These are phyloP conservation scores for Colletotrichum sp. DNA, from an alignment of 2,329 filamentous ascomycete genomes.

Conservation along the genomic window DNA sequence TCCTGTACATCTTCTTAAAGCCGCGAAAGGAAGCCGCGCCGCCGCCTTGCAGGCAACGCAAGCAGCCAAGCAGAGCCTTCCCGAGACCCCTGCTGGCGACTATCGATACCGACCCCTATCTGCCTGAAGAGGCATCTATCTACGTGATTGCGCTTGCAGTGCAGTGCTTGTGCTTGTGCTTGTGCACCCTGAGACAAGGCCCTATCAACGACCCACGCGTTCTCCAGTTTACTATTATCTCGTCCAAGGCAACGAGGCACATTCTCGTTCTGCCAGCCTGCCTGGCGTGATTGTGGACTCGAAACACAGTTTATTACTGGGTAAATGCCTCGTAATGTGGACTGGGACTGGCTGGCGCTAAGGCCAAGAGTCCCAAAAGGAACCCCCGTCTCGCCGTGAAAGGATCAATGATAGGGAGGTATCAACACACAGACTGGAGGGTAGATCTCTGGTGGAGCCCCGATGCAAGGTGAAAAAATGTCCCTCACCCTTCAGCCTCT, in stretches of 20 bases:
- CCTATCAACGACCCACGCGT: conserved; percentile 18
- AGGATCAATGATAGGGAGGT: background rate
- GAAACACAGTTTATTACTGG: background rate
- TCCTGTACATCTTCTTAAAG: background rate
- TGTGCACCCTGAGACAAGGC: conserved; percentile 12
- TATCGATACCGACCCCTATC: conserved; percentile 10
- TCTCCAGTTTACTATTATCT: conserved; percentile 20
- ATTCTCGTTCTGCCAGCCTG: background rate
- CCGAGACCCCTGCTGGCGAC: conserved; percentile 3
- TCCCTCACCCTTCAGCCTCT: conserved; percentile 1
- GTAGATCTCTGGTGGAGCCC: conserved; percentile 6
- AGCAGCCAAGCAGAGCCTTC: background rate
- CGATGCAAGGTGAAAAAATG: conserved; percentile 13
- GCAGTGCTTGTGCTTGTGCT: background rate
- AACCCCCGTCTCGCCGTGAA: background rate
- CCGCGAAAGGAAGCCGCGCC: background rate
- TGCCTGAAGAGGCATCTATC: background rate
- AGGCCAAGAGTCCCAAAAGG: background rate
- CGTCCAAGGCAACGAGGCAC: conserved; percentile 11
- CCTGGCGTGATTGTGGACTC: conserved; percentile 12
- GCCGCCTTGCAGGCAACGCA: background rate
- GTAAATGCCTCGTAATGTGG: conserved; percentile 3
- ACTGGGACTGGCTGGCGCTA: background rate
- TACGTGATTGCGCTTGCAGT: background rate
- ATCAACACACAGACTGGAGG: background rate